Evolutionary conservation across 1,284 basidiomycete genomes (phyloP).

Genomic region (Singerocomus inundabilis): DNA sequence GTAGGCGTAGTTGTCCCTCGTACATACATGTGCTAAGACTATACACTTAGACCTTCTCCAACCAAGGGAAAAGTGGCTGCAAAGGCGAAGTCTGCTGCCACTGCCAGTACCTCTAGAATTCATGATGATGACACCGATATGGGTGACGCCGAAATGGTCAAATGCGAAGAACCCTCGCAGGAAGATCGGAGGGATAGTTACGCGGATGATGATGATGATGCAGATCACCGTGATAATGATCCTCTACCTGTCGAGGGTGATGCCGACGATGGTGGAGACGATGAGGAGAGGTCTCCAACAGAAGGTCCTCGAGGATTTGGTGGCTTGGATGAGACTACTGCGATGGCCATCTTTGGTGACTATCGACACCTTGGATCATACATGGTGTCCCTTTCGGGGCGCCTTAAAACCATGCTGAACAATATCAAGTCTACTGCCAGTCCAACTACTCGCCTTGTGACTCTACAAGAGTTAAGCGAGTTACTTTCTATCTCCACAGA

Average conservation of each 20-base stretch:
- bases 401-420: conserved; percentile 86
- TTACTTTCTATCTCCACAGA: conserved; percentile 95
- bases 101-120: conserved; percentile 56
- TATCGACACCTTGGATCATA: conserved; percentile 85
- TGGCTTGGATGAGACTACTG: conserved; percentile 69
- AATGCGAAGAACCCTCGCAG: conserved; percentile 54
- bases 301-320: conserved; percentile 46
- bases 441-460: conserved; percentile 79
- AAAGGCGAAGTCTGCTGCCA: conserved; percentile 59
- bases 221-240: conserved; percentile 48
- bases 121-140: conserved; percentile 75
- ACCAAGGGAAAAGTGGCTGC: conserved; percentile 61
- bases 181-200: conserved; percentile 43
- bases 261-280: conserved; percentile 43
- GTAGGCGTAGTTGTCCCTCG: conserved; percentile 37
- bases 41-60: conserved; percentile 40
- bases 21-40: conserved; percentile 13
- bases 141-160: conserved; percentile 60
- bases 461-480: conserved; percentile 94
- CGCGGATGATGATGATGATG: conserved; percentile 45
- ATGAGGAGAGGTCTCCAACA: conserved; percentile 32
- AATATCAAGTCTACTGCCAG: conserved; percentile 85
- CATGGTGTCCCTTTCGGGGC: conserved; percentile 83
- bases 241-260: conserved; percentile 37
- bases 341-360: conserved; percentile 82